Conservation (phyloP, 805 yeast genomes). For the Teunomyces aglyptinius region DNA sequence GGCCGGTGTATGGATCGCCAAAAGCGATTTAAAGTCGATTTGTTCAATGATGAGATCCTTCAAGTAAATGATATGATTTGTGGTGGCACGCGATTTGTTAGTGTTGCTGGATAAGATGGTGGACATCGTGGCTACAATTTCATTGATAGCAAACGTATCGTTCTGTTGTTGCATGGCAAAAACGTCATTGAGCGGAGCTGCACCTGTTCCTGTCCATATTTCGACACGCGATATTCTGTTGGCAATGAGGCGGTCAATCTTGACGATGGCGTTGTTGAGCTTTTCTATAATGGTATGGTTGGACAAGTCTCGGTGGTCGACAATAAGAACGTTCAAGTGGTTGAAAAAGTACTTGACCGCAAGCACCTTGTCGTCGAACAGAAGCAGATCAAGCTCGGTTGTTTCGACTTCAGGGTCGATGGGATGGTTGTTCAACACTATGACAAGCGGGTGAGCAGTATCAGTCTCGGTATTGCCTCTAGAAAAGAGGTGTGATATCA, state of each 20-base stretch:
- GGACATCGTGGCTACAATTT: conserved; percentile 36
- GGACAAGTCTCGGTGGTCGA: conserved; percentile 10
- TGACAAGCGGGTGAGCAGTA: conserved; percentile 29
- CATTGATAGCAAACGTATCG: conserved; percentile 2
- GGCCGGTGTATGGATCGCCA: conserved; percentile 20
- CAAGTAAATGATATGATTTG: conserved; percentile 18
- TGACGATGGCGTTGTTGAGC: conserved; percentile 19
- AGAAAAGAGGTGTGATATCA: conserved; percentile 25
- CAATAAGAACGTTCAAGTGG: conserved; percentile 35
- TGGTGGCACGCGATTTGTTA: conserved; percentile 24
- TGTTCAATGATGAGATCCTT: conserved; percentile 25
- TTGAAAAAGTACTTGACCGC: conserved; percentile 36
- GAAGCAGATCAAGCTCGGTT: conserved; percentile 20
- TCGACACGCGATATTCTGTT: conserved; percentile 39
- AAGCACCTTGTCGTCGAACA: conserved; percentile 26
- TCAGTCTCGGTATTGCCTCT: conserved; percentile 36
- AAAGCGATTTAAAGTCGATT: conserved; percentile 29
- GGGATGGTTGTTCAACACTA: conserved; percentile 17
- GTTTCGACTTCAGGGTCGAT: neutral
- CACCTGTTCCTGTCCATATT: conserved; percentile 43
- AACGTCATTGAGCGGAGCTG: conserved; percentile 18
- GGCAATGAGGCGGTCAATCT: conserved; percentile 23
- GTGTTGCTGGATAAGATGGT: conserved; percentile 22
- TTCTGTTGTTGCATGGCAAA: conserved; percentile 6
- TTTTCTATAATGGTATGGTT: conserved; percentile 10